Percentiles rank a stretch among this genome's conserved stretches.
Evolutionary conservation across 345 rosid genomes (phyloP).

Genomic region (Reutealis trisperma): DNA sequence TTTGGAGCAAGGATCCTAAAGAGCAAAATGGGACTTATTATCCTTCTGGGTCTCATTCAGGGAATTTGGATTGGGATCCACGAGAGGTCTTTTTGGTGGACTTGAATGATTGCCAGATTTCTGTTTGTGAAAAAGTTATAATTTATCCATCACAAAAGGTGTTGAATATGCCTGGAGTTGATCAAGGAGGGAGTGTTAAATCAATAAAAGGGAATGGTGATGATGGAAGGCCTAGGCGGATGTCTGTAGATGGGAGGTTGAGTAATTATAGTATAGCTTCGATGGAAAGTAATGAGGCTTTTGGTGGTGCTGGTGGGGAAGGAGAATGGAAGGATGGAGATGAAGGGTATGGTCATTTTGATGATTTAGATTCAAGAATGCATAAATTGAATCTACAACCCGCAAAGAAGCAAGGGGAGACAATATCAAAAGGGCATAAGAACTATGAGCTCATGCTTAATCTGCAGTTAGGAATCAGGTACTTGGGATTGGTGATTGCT

Average conservation of each 20-base stretch:
- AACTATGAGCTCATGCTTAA: conserved; percentile 98
- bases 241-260: conserved; percentile 68
- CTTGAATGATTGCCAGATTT: conserved; percentile 59
- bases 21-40: conserved; percentile 83
- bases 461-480: conserved; percentile 97
- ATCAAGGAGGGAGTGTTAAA: conserved; percentile 33
- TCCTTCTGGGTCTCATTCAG: conserved; percentile 56
- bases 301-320: conserved; percentile 26
- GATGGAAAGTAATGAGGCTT: conserved; percentile 27
- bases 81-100: conserved; percentile 60
- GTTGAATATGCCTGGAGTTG: conserved; percentile 56
- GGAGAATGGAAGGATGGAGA: conserved; percentile 41
- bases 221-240: conserved; percentile 51
- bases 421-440: conserved; percentile 89
- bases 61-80: conserved; percentile 78
- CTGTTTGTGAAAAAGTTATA: conserved; percentile 59
- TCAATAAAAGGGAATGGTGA: conserved; percentile 30
- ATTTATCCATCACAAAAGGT: conserved; percentile 82
- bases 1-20: conserved; percentile 81
- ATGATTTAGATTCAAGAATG: conserved; percentile 39
- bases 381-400: conserved; percentile 52
- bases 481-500: conserved; percentile 6
- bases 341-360: conserved; percentile 50
- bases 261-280: conserved; percentile 44
- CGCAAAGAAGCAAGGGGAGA: conserved; percentile 77